Evolutionary conservation across 176 grass and related monocot genomes (phyloP).

Genomic region (Echinochloa phyllopogon): DNA sequence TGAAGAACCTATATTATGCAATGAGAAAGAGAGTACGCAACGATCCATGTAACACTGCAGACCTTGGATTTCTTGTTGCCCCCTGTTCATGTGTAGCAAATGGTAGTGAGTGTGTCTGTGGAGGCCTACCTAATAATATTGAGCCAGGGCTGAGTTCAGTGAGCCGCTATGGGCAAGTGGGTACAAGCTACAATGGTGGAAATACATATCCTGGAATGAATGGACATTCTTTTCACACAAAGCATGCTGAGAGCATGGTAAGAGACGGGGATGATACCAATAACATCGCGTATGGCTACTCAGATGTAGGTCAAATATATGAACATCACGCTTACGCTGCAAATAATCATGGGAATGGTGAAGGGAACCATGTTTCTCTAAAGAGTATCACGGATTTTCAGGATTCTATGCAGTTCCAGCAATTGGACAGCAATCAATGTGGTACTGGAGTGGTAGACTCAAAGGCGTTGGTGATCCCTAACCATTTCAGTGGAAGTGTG

Average conservation of each 20-base stretch:
- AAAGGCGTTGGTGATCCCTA: constrained; percentile 42
- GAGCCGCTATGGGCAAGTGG: constrained; percentile 46
- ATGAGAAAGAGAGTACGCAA: constrained; percentile 62
- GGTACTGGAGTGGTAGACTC: constrained; percentile 48
- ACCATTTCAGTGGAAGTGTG: constrained; percentile 44
- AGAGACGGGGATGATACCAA: constrained; percentile 41
- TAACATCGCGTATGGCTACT: constrained; percentile 46
- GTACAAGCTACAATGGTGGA: constrained; percentile 39
- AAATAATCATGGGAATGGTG: constrained; percentile 46
- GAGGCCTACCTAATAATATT: constrained; percentile 48
- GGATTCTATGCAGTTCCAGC: constrained; percentile 52
- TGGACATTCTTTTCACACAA: constrained; percentile 54
- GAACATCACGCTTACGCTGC: constrained; percentile 45
- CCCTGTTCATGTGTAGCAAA: constrained; percentile 45
- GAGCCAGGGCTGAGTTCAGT: constrained; percentile 44
- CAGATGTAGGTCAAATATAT: constrained; percentile 55
- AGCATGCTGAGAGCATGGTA: constrained; percentile 48
- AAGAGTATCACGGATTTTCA: constrained; percentile 51
- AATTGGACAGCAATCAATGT: constrained; percentile 51
- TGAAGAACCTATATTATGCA: constrained; percentile 63
- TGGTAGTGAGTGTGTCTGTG: constrained; percentile 45
- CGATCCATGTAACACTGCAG: constrained; percentile 45
- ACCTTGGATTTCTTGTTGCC: constrained; percentile 60
- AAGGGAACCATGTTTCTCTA: constrained; percentile 48
- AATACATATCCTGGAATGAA: constrained; percentile 55